These are phyloP conservation scores for Tuctoria greenei DNA, from an alignment of 176 grass and related monocot genomes.

Conservation along the genomic window DNA sequence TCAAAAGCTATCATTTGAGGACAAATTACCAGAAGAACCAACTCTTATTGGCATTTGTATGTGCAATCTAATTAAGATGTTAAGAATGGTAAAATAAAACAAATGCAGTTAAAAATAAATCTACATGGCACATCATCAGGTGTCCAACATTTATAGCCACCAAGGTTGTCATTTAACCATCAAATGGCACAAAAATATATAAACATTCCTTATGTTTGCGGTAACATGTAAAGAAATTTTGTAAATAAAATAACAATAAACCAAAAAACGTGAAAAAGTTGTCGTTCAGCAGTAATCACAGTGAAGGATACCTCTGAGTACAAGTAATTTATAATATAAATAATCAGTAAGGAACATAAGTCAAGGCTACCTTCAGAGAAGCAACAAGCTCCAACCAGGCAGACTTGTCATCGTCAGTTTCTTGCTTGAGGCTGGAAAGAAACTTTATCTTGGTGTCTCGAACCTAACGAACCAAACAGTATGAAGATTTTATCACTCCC, in stretches of 20 bases:
- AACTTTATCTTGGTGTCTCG: conserved; percentile 92
- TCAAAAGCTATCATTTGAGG: not conserved
- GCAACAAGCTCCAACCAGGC: conserved; percentile 67
- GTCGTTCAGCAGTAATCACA: not conserved
- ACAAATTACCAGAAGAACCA: not conserved
- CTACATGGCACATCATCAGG: not conserved
- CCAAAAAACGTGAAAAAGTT: conserved; percentile 17
- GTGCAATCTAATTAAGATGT: not conserved
- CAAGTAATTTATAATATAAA: conserved; percentile 27
- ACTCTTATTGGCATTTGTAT: not conserved
- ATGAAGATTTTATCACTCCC: conserved; percentile 23
- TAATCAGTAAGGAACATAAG: conserved; percentile 23
- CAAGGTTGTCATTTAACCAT: not conserved
- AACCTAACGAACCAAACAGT: conserved; percentile 55
- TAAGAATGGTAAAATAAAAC: not conserved
- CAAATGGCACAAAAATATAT: not conserved
- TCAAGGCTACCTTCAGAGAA: conserved; percentile 77
- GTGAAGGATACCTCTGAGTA: conserved; percentile 6
- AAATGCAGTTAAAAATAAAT: not conserved
- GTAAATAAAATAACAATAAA: not conserved
- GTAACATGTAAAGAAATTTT: conserved; percentile 14
- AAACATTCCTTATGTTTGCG: conserved; percentile 8
- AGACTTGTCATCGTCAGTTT: conserved; percentile 74
- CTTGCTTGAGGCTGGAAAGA: conserved; percentile 75
- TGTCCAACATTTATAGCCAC: not conserved